Base-by-base conservation (phyloP, 2,329 filamentous ascomycete species). In the Scleromitrula shiraiana region DNA sequence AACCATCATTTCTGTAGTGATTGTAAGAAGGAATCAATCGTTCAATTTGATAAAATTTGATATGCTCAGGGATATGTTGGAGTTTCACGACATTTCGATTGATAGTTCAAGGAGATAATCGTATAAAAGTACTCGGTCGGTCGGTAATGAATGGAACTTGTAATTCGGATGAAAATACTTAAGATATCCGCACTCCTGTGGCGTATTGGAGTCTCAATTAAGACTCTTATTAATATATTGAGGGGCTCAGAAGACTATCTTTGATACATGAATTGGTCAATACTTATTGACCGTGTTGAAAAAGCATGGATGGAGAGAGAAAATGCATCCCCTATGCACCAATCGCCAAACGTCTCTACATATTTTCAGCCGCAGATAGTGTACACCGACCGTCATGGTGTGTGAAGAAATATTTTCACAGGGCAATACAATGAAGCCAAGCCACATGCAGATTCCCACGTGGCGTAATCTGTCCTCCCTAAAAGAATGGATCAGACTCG, bases 1-100 rank as follows among this genome's bases (percentile, higher is more conserved):
- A 37, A 26, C 14, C 56, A 58, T 41, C 17, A 30, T 9, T 56
- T 55, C 36, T 60, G 56, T 15, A 26, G 37, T 12, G 39, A 46
- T 30, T 57, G 54, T 27, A 23, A 39, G 9, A 19, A 23, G 9
- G 44, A 51, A 15, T 32, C 23, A 20, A 38, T 37, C 12, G 12
- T 4, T 7, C 20, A 24, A n/a, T 37, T 33, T 14, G 7, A 29
- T 22, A 37, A 22, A 23, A 3, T 30, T 17, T 35, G 22, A 47
- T 12, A 27, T 19, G 14, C n/a, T 33, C 17, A 35, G 14, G 45
- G 8, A 23, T 26, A 9, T 20, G 24, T 36, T 47, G 15, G 14
- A 36, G 17, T 47, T 23, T 47, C 22, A 41, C 17, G 23, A 35
- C 2, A 26, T 20, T 19, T 33, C 8, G 30, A 20, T 40, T 14